Base-by-base conservation (phyloP, 306 rosid species). In the Acacia confusa region DNA sequence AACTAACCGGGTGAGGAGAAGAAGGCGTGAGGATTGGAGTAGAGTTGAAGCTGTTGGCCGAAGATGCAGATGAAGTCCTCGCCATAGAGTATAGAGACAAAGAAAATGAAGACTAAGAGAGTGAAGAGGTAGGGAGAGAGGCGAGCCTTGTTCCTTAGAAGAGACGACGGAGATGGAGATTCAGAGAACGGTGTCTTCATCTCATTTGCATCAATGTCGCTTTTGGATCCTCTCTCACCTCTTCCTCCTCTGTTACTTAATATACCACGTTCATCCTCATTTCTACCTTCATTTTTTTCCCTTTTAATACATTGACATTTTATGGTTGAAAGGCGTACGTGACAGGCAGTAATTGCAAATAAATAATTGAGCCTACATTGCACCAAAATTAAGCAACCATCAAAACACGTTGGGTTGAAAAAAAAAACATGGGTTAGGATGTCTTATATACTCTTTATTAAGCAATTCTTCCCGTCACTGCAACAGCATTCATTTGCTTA, bases 71-170 rank as follows among this genome's bases (percentile, higher is more conserved):
- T 76, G 88, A 93, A 86, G 48, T 93, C 97, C 66, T 88, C 84
- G 53, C 98, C 94, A 83, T 93, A 92, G 88, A 95, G 93, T 19
- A 92, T 64, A 7, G 90, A n/a, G 34, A 92, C 96, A 70, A 95
- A 92, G 90, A 95, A 50, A 14, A 93, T 86, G 93, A 95, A 92
- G 70, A 79, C 86, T 4, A 95, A 30, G 43, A 95, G 88, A 65
- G 99, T 87, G 87, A 93, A 85, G 70, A 95, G 93, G 76, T 86
- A 95, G 1, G 98, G 92, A n/a, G 96, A 89, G 88, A 93, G 86
- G 1, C 98, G 93, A 80, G 75, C 64, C 55, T 87, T 95, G 48
- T 44, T 70, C 30, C 57, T 70, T 15, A 87, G 86, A 6, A 89
- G 61, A 14, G 91, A 82, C 19, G 91, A 75, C 0, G 89, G 63